Base-by-base conservation (phyloP, 441 rosid species). In the Erodium moschatum region DNA sequence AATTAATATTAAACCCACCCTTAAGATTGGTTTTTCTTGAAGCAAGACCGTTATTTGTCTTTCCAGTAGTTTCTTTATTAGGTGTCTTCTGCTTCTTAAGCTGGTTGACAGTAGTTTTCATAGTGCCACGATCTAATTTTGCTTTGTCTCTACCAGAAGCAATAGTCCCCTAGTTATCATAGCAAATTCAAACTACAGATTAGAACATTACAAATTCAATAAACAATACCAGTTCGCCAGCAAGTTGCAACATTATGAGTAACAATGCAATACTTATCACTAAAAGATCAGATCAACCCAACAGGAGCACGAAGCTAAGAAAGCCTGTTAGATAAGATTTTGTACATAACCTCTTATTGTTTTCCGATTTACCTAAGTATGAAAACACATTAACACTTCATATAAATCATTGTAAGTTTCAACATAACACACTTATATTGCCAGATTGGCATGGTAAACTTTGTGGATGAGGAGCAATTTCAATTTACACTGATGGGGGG, bases 61-160 rank as follows among this genome's bases (percentile, higher is more conserved):
- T 64, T 21, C 54, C 21, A 15, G 15, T 20, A 54, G 33, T 16
- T 69, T 27, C 66, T 15, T 50, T 15, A 27, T 13, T 56, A 44
- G 48, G 68, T 68, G 60, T 54, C 9, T 68, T 68, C 20, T 62
- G 66, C 70, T 68, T 75, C 21, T 61, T 50, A 2, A 64, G 67
- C 29, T 60, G 66, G 48, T 60, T 72, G 66, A 18, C 67, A 50
- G 65, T 67, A 72, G 35, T 64, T 46, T 48, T 24, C 0, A 21
- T 11, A 58, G 67, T 72, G 18, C 66, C 50, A 69, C 64, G 40
- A 6, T 35, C 44, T 21, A 15, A 70, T 27, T 58, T 65, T 31
- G 70, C 67, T 67, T 68, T 69, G 48, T 33, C 66, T 60, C 38
- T 46, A 12, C 24, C 40, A 64, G 65, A 60, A 61, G 62, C 67